Conservation (phyloP, 768 basidiomycete species). For the Suillus ampliporus region DNA sequence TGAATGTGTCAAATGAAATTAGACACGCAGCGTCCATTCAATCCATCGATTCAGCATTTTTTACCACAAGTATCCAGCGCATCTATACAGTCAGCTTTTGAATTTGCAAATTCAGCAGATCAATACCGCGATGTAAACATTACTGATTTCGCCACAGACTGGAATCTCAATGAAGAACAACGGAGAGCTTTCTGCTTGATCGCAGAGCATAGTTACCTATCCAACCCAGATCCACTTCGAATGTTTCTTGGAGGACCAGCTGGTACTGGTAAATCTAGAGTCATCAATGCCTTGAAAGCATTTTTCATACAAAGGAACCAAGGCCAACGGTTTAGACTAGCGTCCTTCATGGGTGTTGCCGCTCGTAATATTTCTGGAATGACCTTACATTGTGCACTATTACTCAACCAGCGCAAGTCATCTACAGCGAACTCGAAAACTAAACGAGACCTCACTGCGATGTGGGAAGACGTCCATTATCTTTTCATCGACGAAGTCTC, state of each 20-base stretch:
- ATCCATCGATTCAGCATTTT: no score
- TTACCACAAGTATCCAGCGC: no score
- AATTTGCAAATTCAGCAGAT: no score
- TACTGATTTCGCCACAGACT: no score
- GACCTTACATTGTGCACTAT: slow-evolving; percentile 44
- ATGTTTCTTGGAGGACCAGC: slow-evolving; percentile 43
- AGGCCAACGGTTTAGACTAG: slow-evolving; percentile 31
- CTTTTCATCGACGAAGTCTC: slow-evolving; percentile 51
- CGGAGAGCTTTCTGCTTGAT: slow-evolving; percentile 37
- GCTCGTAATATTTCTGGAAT: slow-evolving; percentile 39
- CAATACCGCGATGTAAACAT: no score
- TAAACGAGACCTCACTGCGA: neutral
- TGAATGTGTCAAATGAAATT: no score
- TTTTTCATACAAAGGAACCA: slow-evolving; percentile 30
- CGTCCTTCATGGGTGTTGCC: slow-evolving; percentile 38
- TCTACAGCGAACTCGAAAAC: neutral
- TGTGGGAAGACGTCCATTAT: slow-evolving; percentile 37
- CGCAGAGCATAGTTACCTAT: slow-evolving; percentile 25
- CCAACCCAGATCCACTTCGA: slow-evolving; percentile 26
- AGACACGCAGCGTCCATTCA: no score
- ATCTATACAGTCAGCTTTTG: no score
- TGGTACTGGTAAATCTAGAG: slow-evolving; percentile 40
- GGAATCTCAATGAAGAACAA: slow-evolving; percentile 38
- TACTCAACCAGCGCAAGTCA: slow-evolving; percentile 22
- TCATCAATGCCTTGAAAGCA: slow-evolving; percentile 31